Conservation (phyloP, 345 rosid species). For the rapeseed (Brassica napus) region DNA sequence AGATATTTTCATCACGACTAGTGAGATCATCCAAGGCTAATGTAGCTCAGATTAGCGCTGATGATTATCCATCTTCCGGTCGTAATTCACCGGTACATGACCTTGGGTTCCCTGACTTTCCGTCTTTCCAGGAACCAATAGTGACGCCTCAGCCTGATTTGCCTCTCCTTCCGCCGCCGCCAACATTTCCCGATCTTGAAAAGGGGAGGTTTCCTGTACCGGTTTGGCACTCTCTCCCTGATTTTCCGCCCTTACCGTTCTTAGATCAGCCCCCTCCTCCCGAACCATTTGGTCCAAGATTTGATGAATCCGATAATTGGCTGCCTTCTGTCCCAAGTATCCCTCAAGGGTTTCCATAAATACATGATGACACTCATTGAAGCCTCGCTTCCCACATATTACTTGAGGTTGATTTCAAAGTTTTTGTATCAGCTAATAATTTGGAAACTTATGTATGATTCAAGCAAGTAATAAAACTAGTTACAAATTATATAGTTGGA, state of each 20-base stretch:
- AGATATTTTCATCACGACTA: conserved; percentile 21
- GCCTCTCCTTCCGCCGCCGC: conserved; percentile 15
- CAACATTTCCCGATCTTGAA: conserved; percentile 6
- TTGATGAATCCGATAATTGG: conserved; percentile 21
- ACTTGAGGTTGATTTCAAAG: background rate
- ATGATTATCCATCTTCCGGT: conserved; percentile 41
- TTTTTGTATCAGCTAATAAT: conserved; percentile 5
- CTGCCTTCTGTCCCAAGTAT: conserved; percentile 39
- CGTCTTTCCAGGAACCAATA: conserved; percentile 26
- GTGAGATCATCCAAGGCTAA: conserved; percentile 13
- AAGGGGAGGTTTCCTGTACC: conserved; percentile 20
- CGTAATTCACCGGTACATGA: conserved; percentile 38
- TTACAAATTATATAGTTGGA: background rate
- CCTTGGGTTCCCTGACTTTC: conserved; percentile 31
- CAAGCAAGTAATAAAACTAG: conserved; percentile 12
- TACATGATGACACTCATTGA: background rate
- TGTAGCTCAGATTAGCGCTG: conserved; percentile 28
- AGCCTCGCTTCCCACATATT: background rate
- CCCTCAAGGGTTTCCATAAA: conserved; percentile 31
- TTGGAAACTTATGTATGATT: background rate
- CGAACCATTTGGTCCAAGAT: conserved; percentile 1
- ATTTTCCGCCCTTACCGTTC: conserved; percentile 31
- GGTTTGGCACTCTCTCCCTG: conserved; percentile 31
- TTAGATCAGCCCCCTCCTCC: conserved; percentile 27
- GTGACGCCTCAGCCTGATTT: conserved; percentile 2